Evolutionary conservation across 192 early-diverging fungal species (phyloP), one percentile per base, ranked within the genome.

Genomic region (Spinellus fusiger): DNA sequence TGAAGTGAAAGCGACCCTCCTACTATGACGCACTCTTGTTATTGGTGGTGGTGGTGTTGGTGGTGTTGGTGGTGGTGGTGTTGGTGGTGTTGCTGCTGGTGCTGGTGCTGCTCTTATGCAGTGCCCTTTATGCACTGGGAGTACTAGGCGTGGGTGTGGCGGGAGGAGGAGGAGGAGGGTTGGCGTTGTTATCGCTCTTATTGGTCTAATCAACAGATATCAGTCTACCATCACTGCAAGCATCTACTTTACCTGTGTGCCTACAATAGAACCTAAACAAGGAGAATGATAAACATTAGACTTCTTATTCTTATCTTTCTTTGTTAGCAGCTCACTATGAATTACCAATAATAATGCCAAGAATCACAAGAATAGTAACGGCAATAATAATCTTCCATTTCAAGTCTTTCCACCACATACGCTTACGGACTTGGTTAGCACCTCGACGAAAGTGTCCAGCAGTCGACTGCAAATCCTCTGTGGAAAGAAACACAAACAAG

Each of bases 401-500:
- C 83, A 95, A 92, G 63, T 96, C 93, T 69, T 91, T 91, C 94
- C 93, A 96, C 91, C 93, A 95, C 69, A 71, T 71, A 53, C 69
- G 64, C 63, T 71, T 71, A 53, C 69, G 56, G 23, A 71, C 69
- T 65, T 71, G 69, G 44, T 71, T 71, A 35, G 69, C 69, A 16
- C 69, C 69, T 61, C 69, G 58, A 33, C 69, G 63, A 31, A 71
- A 71, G 27, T 71, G 69, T 9, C 53, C 53, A n/a, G 69, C 56
- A 29, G 69, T 71, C 34, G 69, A 49, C 23, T 64, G 57, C 12
- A 71, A 51, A 61, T 71, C 69, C 69, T 71, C 69, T 71, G n/a
- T 33, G 20, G 32, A 37, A 23, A 16, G 4, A 47, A 28, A 32
- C 20, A 23, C 13, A 57, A 18, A 40, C 20, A n/a, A 51, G 22